Evolutionary conservation across 345 rosid species (phyloP).

Genomic region (Capsella bursapastoris): DNA sequence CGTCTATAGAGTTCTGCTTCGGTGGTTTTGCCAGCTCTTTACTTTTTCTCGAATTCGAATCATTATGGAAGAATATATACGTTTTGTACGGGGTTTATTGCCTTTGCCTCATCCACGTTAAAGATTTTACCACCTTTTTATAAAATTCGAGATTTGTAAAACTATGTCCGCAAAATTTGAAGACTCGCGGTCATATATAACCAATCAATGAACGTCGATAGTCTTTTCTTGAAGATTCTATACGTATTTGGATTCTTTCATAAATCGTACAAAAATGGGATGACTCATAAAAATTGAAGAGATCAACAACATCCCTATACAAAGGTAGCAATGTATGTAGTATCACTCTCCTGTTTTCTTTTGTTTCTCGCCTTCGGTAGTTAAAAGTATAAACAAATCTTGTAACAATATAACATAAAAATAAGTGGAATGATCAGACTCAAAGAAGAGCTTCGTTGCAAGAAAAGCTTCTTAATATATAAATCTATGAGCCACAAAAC

Average conservation of each 20-base stretch:
- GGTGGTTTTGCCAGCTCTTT: constrained; percentile 10
- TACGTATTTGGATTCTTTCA: background rate
- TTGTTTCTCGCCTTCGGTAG: too few relatives aligned
- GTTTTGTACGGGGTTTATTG: constrained; percentile 1
- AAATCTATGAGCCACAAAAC: background rate
- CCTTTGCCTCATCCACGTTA: background rate
- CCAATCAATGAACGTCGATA: background rate
- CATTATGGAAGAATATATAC: background rate
- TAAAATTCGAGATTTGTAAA: background rate
- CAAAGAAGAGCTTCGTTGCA: background rate
- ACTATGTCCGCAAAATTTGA: background rate
- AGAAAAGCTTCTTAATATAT: background rate
- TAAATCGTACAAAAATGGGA: background rate
- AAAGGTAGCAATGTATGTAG: too few relatives aligned
- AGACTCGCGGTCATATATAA: background rate
- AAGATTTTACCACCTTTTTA: background rate
- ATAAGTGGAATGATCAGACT: too few relatives aligned
- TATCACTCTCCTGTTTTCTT: too few relatives aligned
- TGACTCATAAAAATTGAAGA: background rate
- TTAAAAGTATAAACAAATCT: too few relatives aligned
- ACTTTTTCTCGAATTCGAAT: background rate
- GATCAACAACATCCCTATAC: background rate
- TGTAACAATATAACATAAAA: too few relatives aligned
- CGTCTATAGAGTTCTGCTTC: background rate
- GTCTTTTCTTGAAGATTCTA: background rate